Conservation (phyloP, 768 basidiomycete genomes). For the Mycena venus region DNA sequence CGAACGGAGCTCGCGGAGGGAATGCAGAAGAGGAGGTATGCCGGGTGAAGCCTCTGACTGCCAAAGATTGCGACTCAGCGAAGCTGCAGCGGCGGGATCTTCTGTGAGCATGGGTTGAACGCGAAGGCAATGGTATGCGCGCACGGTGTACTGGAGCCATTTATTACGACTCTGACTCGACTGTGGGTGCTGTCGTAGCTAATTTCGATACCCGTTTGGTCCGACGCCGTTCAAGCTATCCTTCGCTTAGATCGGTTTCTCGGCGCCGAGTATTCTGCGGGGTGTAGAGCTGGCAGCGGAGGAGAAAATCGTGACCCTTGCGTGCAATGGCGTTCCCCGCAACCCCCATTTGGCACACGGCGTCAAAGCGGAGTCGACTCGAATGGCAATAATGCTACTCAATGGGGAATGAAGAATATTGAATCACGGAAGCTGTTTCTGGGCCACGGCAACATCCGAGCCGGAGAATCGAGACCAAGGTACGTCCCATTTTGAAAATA, state of each 20-base stretch:
- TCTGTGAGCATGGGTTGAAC: constrained; percentile 13
- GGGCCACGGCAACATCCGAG: no score
- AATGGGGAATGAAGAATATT: not conserved
- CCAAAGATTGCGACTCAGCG: constrained; percentile 67
- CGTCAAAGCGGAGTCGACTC: not conserved
- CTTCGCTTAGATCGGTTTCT: constrained; percentile 11
- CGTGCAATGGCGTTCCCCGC: constrained; percentile 21
- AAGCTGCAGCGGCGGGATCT: constrained; percentile 54
- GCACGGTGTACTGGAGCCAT: constrained; percentile 34
- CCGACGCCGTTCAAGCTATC: not conserved
- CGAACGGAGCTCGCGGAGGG: constrained; percentile 78
- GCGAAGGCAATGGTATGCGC: constrained; percentile 6
- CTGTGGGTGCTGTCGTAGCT: not conserved
- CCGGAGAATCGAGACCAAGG: no score
- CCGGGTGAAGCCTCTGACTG: constrained; percentile 49
- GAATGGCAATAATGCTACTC: not conserved
- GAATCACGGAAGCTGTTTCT: no score
- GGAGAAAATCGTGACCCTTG: constrained; percentile 17
- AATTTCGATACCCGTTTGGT: not conserved
- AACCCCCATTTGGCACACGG: not conserved
- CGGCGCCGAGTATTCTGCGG: not conserved
- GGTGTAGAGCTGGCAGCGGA: not conserved
- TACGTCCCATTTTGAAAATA: no score
- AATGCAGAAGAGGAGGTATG: constrained; percentile 71
- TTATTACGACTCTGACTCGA: constrained; percentile 15